Base-by-base conservation (phyloP, 2,329 filamentous ascomycete genomes). In the Calcarisporium arbuscula region DNA sequence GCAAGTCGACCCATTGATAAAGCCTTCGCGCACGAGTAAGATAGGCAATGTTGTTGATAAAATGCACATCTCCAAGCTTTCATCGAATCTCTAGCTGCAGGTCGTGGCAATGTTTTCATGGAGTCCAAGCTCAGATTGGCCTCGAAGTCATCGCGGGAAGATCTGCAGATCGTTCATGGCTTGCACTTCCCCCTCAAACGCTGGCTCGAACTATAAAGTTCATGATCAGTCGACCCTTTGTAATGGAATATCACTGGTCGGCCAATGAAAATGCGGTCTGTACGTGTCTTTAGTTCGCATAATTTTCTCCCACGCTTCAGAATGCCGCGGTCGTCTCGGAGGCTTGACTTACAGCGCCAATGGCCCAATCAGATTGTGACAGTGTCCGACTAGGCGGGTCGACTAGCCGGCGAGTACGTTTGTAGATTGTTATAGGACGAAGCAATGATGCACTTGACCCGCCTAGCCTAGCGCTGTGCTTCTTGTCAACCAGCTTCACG, bases 341-440 rank as follows among this genome's bases (percentile, higher is more conserved):
- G n/a, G n/a, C n/a, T n/a, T n/a, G n/a, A 53, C 72, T 65, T 62
- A 82, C 77, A 77, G 57, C 36, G 79, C 77, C 54, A 80, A 77
- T 1, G 74, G 71, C 80, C n/a, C 80, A 84, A 53, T 80, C 72
- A 28, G 69, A 66, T 28, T 74, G 69, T 6, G 75, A 64, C 34
- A 86, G 61, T 1, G 72, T 76, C 5, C 72, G 67, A 41, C 85
- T 70, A 59, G 49, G 84, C 80, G 1, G 81, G 81, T 6, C 78
- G 68, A 23, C 67, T 73, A 9, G 64, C 62, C 2, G n/a, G 78
- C 77, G 18, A 85, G 64, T 21, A 80, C 65, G 38, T n/a, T 85
- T 85, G 63, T 85, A 85, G 17, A 85, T 67, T 0, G 70, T n/a
- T 72, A 57, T 80, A 73, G 10, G 69, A 71, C n/a, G 79, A 80